phyloP scores from a whole-genome alignment of 495 filamentous ascomycete genomes.

The Cetradonia linearis region DNA sequence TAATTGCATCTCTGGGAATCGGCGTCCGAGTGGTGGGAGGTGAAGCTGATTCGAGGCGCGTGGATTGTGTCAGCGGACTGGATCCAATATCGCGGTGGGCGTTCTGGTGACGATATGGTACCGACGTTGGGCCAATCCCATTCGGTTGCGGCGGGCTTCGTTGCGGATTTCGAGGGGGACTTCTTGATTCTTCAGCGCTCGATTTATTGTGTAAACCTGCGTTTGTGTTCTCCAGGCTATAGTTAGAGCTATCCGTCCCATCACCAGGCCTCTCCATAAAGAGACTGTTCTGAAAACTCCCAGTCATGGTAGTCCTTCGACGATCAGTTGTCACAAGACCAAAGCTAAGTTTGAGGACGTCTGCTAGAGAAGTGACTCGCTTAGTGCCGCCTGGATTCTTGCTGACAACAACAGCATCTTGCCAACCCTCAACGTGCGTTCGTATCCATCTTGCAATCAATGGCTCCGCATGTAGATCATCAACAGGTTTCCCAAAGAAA shows the following conservation, averaged over 20 bases:
- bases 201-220: neutral
- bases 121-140: slow-evolving; percentile 9
- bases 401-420: slow-evolving; percentile 86
- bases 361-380: slow-evolving; percentile 89
- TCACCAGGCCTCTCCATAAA: slow-evolving; percentile 34
- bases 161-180: slow-evolving; percentile 11
- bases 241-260: slow-evolving; percentile 25
- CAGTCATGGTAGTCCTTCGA: slow-evolving; percentile 46
- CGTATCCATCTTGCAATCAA: slow-evolving; percentile 93
- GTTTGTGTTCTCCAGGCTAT: slow-evolving; percentile 13
- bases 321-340: slow-evolving; percentile 93
- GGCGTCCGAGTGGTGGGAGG: slow-evolving; percentile 16
- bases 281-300: slow-evolving; percentile 47
- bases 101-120: slow-evolving; percentile 17
- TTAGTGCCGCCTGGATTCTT: slow-evolving; percentile 98
- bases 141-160: slow-evolving; percentile 14
- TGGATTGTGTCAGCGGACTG: slow-evolving; percentile 22
- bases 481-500: slow-evolving; percentile 95
- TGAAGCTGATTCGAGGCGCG: slow-evolving; percentile 20
- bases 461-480: slow-evolving; percentile 94
- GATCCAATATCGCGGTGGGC: slow-evolving; percentile 10
- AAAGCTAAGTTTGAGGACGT: slow-evolving; percentile 93
- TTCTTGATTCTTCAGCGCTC: slow-evolving; percentile 18
- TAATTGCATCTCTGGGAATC: slow-evolving; percentile 31
- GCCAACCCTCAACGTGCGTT: slow-evolving; percentile 77